Evolutionary conservation across 73 alveolate genomes (phyloP), one percentile per base, ranked within the genome.

Genomic region (Paramecium primaurelia): DNA sequence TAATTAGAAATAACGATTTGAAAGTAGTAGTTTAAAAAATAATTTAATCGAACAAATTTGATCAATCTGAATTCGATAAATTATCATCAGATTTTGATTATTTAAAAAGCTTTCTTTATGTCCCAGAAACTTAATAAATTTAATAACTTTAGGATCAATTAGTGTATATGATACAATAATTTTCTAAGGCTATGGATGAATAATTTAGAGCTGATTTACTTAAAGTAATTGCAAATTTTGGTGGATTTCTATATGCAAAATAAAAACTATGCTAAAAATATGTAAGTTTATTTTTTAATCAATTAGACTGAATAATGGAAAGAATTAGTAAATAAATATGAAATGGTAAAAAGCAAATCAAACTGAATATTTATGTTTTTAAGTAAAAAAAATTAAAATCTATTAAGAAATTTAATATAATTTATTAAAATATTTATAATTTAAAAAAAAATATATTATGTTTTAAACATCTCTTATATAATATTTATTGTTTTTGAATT

Each of bases 241-340:
- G 84, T 25, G 84, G 84, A 64, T 64, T 64, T 28, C 84, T 64
- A 11, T 64, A 64, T 64, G 84, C 84, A 12, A 64, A 64, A 12
- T 12, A 64, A 64, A 64, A 64, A 26, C 84, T 64, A 6, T 64
- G 84, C 84, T 32, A 64, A 64, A 64, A 64, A 64, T 64, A 64
- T 64, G 84, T 64, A 64, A 12, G 12, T 28, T 12, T 54, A 18
- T 18, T 64, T 64, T 6, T 64, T 6, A 14, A 12, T 64, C 20
- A 28, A 1, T 64, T 64, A 64, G 84, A 64, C 84, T 64, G 84
- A 64, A 14, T 26, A 64, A 64, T 64, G 84, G 84, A 64, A 34
- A 64, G 84, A 64, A 32, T 64, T 64, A 34, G 47, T 64, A 12
- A 28, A 64, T 12, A 64, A 64, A 64, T 64, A 64, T 64, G 84